Evolutionary conservation across 345 rosid species (phyloP), one percentile per base, ranked within the genome.

Genomic region (Citrus australasica): DNA sequence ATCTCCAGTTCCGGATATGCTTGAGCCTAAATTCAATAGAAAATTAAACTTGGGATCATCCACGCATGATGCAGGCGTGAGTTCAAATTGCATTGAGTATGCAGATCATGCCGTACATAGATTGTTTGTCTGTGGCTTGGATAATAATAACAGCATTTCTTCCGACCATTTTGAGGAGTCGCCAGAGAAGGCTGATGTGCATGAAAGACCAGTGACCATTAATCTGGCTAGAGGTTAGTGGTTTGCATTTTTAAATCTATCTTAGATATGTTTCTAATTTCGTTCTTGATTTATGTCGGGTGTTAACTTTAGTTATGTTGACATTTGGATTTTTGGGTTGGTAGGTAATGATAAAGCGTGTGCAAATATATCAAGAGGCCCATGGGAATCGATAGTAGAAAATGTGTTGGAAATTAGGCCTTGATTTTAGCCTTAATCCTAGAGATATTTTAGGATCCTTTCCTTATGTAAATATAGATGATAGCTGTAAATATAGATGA

Each of bases 311-410:
- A 10, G 14, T 48, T 24, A 13, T 25, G 24, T 46, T 67, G 59
- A 56, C 21, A 11, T 38, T 77, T 69, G n/a, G n/a, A 3, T 56
- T 16, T 10, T 38, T 38, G 3, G 17, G 40, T 37, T 13, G n/a
- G 6, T 46, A 83, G 85, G 77, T 63, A 73, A 79, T 65, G 63
- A 30, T 35, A 86, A 67, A 76, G 66, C 0, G 28, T 76, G 46
- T 37, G 77, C 62, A 62, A 80, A 80, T 35, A 13, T 2, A 28
- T 25, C 42, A n/a, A 77, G 53, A 79, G 78, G 81, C 56, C 85
- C 85, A 14, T 87, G 90, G 91, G 78, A 66, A 32, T 75, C 42
- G 30, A 58, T 89, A 48, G 89, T 89, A 0, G 91, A 88, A n/a
- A n/a, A n/a, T n/a, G n/a, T n/a, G n/a, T n/a, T n/a, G n/a, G n/a